Base-by-base conservation (phyloP, 306 rosid species). In the Ormosia semicastrata region DNA sequence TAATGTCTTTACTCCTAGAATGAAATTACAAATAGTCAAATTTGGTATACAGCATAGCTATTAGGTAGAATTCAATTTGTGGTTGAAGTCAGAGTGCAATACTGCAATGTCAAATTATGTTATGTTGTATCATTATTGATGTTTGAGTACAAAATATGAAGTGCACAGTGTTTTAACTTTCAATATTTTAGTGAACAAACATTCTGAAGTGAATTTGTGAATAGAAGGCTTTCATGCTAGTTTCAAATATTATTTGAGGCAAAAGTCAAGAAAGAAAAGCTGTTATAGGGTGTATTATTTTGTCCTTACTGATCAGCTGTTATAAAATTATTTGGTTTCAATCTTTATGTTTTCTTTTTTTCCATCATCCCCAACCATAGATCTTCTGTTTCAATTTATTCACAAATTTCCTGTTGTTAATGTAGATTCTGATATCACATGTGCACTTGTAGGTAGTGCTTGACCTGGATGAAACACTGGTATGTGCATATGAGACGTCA, bases 391-490 rank as follows among this genome's bases (percentile, higher is more conserved):
- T 67, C 66, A 41, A 7, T 60, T 68, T 60, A 59, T 14, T 36
- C 65, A 60, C 37, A 18, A 44, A 34, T 60, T 30, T 79, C 57
- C 4, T 41, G 43, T 71, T 83, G 79, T 76, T 70, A 77, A 59
- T 77, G 29, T 66, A 50, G 60, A 72, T 58, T 82, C 34, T 76
- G 75, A 76, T 70, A 73, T 69, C 60, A 71, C 50, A 34, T 84
- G 70, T 76, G 70, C 71, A 70, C 65, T 65, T 93, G 77, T 81
- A 95, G 98, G 99, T 93, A 11, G 99, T 95, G 83, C 96, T 95
- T 75, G 97, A 95, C 84, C 89, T 95, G 82, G 99, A 95, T 76
- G 99, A 95, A 85, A 95, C 99, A 43, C 86, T 93, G 18, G 87
- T 92, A 39, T 90, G 98, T 85, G 97, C 99, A 30, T 93, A 92